A percentile compares a stretch with the other conserved stretches of the same genome.
These are phyloP conservation scores for Cladochytrium replicatum DNA, from an alignment of 192 early-diverging fungal genomes.

Conservation along the genomic window DNA sequence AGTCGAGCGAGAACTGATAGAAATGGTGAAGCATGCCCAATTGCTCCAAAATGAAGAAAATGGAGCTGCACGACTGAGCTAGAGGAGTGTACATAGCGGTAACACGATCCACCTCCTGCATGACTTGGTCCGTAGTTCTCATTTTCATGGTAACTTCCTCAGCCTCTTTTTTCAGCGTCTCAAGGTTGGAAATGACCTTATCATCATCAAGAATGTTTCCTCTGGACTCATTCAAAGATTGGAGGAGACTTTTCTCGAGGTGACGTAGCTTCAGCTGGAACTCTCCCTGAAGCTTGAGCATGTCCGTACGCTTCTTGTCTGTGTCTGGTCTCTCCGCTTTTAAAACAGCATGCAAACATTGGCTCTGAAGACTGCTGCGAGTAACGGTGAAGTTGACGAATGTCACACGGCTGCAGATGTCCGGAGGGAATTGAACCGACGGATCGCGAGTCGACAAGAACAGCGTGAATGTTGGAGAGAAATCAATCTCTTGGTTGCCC, in stretches of 20 bases:
- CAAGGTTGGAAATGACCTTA: conserved; percentile 83
- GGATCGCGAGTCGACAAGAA: conserved; percentile 94
- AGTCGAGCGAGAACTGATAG: conserved; percentile 98
- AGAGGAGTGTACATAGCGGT: conserved; percentile 83
- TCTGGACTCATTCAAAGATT: conserved; percentile 89
- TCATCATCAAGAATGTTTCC: conserved; percentile 98
- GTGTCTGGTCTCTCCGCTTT: conserved; percentile 93
- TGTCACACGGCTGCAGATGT: conserved; percentile 92
- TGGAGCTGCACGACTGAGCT: conserved; percentile 79
- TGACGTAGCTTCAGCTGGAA: conserved; percentile 86
- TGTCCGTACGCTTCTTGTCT: conserved; percentile 81
- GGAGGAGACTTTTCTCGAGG: conserved; percentile 86
- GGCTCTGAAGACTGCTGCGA: conserved; percentile 87
- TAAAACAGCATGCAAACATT: conserved; percentile 93
- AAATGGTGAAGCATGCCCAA: conserved; percentile 79
- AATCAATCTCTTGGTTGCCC: conserved; percentile 98
- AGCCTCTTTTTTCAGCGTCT: conserved; percentile 93
- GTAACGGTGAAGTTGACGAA: conserved; percentile 99
- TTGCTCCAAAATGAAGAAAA: conserved; percentile 98
- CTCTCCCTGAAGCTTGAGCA: conserved; percentile 93
- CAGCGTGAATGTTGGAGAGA: conserved; percentile 91
- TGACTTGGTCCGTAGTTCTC: conserved; percentile 84
- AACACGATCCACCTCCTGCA: conserved; percentile 93
- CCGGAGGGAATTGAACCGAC: conserved; percentile 86
- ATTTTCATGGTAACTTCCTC: conserved; percentile 88